A percentile compares a stretch with the other conserved stretches of the same genome.
These are phyloP conservation scores for Pythium diclinum DNA, from an alignment of 352 stramenopile species.

Conservation along the genomic window DNA sequence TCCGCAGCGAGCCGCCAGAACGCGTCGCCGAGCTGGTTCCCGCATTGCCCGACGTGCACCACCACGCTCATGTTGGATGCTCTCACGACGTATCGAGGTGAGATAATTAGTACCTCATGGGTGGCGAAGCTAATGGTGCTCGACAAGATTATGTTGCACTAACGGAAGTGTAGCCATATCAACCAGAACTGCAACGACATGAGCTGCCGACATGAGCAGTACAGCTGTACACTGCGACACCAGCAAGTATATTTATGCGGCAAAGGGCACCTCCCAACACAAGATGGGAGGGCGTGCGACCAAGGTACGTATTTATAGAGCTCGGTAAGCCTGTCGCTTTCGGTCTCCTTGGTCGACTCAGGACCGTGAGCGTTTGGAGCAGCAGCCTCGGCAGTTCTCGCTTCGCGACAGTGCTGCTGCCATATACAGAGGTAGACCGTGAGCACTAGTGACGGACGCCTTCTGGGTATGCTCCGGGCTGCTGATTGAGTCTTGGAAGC, in stretches of 20 bases:
- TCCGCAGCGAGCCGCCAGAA: slow-evolving; percentile 52
- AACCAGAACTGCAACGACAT: background rate
- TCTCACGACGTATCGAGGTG: background rate
- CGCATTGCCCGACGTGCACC: slow-evolving; percentile 76
- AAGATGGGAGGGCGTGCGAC: background rate
- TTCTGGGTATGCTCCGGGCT: background rate
- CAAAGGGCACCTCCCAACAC: no score
- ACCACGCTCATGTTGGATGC: slow-evolving; percentile 44
- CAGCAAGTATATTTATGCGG: no score
- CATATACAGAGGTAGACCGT: background rate
- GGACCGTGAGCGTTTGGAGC: background rate
- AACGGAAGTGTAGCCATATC: background rate
- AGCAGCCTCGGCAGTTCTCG: background rate
- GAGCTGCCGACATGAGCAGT: no score
- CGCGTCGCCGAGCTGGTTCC: slow-evolving; percentile 70
- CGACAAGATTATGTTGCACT: background rate
- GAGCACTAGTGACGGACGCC: background rate
- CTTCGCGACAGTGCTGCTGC: background rate
- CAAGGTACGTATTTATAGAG: background rate
- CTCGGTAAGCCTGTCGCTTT: background rate
- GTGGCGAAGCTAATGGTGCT: background rate
- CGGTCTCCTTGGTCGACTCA: background rate
- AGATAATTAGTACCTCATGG: background rate
- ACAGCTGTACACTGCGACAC: background rate
- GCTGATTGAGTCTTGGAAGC: background rate